Conservation (phyloP, 371 early-diverging fungal species). For the Apophysomyces variabilis region DNA sequence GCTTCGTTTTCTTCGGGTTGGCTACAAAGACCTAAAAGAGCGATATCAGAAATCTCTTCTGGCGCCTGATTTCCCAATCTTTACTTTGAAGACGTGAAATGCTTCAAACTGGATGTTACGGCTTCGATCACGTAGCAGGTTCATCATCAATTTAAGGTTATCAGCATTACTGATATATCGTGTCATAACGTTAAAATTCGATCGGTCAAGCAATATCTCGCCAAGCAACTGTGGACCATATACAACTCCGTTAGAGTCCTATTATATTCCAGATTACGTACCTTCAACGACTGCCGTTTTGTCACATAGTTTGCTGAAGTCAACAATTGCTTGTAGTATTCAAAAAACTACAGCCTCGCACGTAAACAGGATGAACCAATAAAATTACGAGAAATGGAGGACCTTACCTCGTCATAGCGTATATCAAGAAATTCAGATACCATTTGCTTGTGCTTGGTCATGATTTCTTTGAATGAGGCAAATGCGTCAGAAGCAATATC, state of each 20-base stretch:
- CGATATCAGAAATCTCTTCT: background rate
- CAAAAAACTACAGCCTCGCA: slow-evolving; percentile 71
- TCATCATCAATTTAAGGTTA: slow-evolving; percentile 97
- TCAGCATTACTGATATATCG: slow-evolving; percentile 87
- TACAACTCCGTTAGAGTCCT: background rate
- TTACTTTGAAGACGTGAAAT: slow-evolving; percentile 95
- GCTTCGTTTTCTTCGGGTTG: slow-evolving; percentile 92
- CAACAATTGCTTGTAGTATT: slow-evolving; percentile 79
- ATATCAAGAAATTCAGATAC: slow-evolving; percentile 85
- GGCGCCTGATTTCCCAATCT: background rate
- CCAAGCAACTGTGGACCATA: slow-evolving; percentile 77
- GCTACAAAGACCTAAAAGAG: slow-evolving; percentile 88
- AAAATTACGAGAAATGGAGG: too few species aligned
- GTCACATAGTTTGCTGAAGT: slow-evolving; percentile 94
- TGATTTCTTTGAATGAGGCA: slow-evolving; percentile 92
- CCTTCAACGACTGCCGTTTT: slow-evolving; percentile 95
- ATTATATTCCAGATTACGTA: slow-evolving; percentile 30
- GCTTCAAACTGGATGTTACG: slow-evolving; percentile 98
- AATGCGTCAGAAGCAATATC: slow-evolving; percentile 97
- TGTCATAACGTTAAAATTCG: slow-evolving; percentile 93
- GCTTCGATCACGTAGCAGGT: slow-evolving; percentile 86
- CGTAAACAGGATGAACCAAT: background rate
- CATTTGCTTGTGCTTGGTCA: slow-evolving; percentile 88
- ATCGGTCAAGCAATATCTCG: slow-evolving; percentile 92
- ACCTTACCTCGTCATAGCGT: slow-evolving; percentile 80